Evolutionary conservation across 768 basidiomycete species (phyloP), one percentile per base, ranked within the genome.

Genomic region (Filobasidium floriforme): DNA sequence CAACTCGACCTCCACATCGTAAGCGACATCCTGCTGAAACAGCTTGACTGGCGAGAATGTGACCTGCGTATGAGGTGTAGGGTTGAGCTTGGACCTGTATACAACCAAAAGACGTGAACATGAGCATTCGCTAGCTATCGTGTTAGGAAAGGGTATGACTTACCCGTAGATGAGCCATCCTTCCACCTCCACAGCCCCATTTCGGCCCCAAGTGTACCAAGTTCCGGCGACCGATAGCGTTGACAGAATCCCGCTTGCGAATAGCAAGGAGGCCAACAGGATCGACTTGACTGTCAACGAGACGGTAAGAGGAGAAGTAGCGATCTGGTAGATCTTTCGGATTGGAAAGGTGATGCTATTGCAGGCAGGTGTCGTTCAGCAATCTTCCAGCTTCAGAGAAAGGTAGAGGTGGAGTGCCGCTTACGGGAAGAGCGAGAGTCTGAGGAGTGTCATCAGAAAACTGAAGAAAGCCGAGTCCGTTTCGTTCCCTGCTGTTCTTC

Each of bases 101-200:
- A 57, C 9, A 24, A 37, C 24, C 26, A 19, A 26, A 41, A 11
- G 40, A 18, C 37, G 12, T 49, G 9, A 28, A 15, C 46, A 19
- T 29, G n/a, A 43, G 18, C 19, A 59, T 41, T 54, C 40, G n/a
- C 11, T 14, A 46, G 26, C 19, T 11, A 40, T 32, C 29, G 41
- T 1, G 32, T 66, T n/a, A n/a, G 14, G 60, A n/a, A n/a, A 37
- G 32, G 32, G 9, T 37, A 37, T 37, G 5, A 68, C 73, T 63
- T 49, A 75, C 76, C 77, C 77, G 59, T 78, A 78, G 19, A 70
- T 67, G 51, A 78, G 64, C 77, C 77, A 78, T 19, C 74, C 77
- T 62, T 78, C 77, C 14, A 73, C 69, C 59, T 78, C 75, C 7
- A 78, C 66, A 4, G 64, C 46, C 1, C 72, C 70, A 2, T 71